These are phyloP conservation scores for Fusarium sp. DNA, from an alignment of 2,329 filamentous ascomycete species.

Conservation along the genomic window DNA sequence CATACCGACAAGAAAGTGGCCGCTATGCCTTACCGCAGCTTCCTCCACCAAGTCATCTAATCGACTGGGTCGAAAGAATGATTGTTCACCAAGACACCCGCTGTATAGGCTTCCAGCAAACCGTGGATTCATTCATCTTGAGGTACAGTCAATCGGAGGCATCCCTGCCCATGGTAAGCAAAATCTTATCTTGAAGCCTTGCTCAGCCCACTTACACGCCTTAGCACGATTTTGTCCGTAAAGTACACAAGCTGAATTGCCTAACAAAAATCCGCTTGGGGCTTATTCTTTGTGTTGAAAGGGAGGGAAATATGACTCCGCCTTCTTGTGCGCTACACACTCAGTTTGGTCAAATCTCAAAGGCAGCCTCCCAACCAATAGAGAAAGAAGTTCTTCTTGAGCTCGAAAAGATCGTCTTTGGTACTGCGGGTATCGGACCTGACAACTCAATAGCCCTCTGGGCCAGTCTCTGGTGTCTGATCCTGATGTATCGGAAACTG, in stretches of 20 bases:
- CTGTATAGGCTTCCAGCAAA: conserved; percentile 47
- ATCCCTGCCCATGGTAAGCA: conserved; percentile 43
- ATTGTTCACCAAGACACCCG: conserved; percentile 41
- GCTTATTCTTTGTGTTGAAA: conserved; percentile 44
- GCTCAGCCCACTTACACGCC: conserved; percentile 2
- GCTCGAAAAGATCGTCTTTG: conserved; percentile 46
- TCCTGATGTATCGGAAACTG: conserved; percentile 48
- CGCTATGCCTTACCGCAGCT: conserved; percentile 46
- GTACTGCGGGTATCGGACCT: conserved; percentile 40
- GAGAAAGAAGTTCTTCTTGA: conserved; percentile 45
- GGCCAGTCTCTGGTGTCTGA: conserved; percentile 48
- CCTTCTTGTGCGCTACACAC: conserved; percentile 48
- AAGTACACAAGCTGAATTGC: conserved; percentile 47
- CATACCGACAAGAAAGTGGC: conserved; percentile 45
- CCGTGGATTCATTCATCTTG: conserved; percentile 46
- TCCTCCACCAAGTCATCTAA: conserved; percentile 37
- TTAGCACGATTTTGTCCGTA: conserved; percentile 44
- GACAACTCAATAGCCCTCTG: conserved; percentile 46
- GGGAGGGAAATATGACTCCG: conserved; percentile 40
- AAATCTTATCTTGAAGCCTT: not conserved
- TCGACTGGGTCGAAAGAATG: conserved; percentile 46
- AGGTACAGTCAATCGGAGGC: conserved; percentile 41
- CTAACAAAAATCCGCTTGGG: conserved; percentile 46
- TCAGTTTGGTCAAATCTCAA: conserved; percentile 48
- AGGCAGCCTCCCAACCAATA: conserved; percentile 44